Conservation (phyloP, 1,284 basidiomycete genomes). For the Cryptococcus jaspeensis region DNA sequence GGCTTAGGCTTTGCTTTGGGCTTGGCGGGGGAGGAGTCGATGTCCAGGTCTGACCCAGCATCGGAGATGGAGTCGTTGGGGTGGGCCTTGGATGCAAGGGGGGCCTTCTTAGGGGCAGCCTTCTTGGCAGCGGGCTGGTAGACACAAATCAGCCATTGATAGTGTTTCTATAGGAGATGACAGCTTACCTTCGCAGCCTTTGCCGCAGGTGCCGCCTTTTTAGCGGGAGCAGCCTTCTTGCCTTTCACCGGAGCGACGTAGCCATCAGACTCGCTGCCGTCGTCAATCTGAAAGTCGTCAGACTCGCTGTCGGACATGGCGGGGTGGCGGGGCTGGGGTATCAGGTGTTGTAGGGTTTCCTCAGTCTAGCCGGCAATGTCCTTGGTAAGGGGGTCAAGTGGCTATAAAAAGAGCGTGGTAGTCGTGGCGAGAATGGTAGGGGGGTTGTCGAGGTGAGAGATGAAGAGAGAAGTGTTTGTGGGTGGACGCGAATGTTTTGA, state of each 20-base stretch:
- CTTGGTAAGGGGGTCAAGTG: no score
- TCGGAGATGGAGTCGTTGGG: slow-evolving; percentile 59
- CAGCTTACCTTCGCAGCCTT: slow-evolving; percentile 28
- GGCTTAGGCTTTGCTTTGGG: slow-evolving; percentile 21
- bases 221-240: slow-evolving; percentile 29
- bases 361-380: no score
- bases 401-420: background rate
- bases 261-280: slow-evolving; percentile 44
- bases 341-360: no score
- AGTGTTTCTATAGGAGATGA: background rate
- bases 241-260: slow-evolving; percentile 28
- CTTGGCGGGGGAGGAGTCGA: slow-evolving; percentile 35
- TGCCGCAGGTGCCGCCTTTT: slow-evolving; percentile 22
- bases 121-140: slow-evolving; percentile 50
- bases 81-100: slow-evolving; percentile 60
- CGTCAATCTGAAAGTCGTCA: slow-evolving; percentile 32
- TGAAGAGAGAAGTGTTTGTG: background rate
- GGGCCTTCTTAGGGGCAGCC: slow-evolving; percentile 52
- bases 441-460: background rate
- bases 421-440: background rate
- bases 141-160: background rate
- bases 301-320: slow-evolving; percentile 49
- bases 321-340: background rate
- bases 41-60: slow-evolving; percentile 44
- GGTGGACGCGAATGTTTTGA: background rate